Conservation (phyloP, 371 early-diverging fungal genomes). For the Conidiobolus incongruus region DNA sequence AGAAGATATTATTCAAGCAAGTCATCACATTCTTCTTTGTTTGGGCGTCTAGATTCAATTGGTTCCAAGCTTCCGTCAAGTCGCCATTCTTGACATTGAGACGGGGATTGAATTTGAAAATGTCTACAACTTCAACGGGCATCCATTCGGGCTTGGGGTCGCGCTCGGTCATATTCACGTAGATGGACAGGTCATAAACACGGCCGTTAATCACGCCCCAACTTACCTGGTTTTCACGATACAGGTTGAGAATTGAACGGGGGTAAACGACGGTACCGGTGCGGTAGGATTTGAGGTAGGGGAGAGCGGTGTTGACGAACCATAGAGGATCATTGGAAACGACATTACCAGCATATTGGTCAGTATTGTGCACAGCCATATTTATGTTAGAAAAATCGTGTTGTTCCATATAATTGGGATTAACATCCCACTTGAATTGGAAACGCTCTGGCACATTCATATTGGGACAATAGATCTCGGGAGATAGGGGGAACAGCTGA, state of each 20-base stretch:
- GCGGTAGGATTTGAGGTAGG: conserved; percentile 6
- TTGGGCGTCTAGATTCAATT: conserved; percentile 30
- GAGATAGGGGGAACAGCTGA: conserved; percentile 40
- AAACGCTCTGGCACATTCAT: conserved; percentile 19
- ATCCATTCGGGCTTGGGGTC: conserved; percentile 20
- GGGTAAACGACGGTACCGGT: conserved; percentile 11
- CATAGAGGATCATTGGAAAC: conserved; percentile 24
- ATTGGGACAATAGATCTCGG: conserved; percentile 30
- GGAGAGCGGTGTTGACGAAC: neutral
- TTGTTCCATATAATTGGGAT: conserved; percentile 17
- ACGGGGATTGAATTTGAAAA: too few species aligned
- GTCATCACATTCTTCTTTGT: conserved; percentile 17
- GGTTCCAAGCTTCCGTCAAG: conserved; percentile 4
- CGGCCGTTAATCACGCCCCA: conserved; percentile 41
- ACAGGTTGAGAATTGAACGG: conserved; percentile 25
- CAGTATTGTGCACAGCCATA: too few species aligned
- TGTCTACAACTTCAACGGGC: conserved; percentile 21
- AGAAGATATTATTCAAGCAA: conserved; percentile 71
- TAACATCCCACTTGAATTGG: conserved; percentile 16
- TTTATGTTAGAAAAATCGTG: too few species aligned
- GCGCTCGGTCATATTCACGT: conserved; percentile 19
- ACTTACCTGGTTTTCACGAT: conserved; percentile 21
- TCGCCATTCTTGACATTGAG: conserved; percentile 32
- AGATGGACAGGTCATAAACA: conserved; percentile 53
- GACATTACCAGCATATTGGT: conserved; percentile 11